Percentiles rank a stretch among this genome's conserved stretches.
phyloP scores from a whole-genome alignment of 768 basidiomycete genomes.

The Phaffia tasmanica region DNA sequence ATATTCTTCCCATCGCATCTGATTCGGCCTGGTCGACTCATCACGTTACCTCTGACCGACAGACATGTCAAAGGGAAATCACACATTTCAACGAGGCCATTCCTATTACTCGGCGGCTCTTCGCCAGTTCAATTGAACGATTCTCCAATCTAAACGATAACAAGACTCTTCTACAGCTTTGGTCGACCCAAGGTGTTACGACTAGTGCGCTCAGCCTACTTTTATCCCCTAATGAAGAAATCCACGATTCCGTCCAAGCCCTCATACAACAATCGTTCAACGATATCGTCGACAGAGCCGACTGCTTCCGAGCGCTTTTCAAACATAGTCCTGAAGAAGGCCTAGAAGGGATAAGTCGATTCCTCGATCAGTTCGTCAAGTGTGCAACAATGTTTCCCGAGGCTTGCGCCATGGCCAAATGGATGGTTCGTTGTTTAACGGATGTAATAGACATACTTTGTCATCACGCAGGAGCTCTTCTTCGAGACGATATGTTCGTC shows the following conservation, averaged over 20 bases:
- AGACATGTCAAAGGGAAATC: conserved; percentile 9
- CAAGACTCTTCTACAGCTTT: conserved; percentile 46
- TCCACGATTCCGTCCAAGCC: conserved; percentile 64
- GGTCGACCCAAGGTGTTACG: conserved; percentile 50
- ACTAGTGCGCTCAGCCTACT: conserved; percentile 56
- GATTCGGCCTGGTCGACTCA: conserved; percentile 39
- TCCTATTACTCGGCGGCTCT: conserved; percentile 49
- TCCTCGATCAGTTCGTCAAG: conserved; percentile 54
- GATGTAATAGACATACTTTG: conserved; percentile 86
- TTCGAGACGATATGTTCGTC: conserved; percentile 24
- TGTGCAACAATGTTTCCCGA: conserved; percentile 54
- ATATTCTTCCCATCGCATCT: conserved; percentile 44
- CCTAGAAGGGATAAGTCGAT: conserved; percentile 59
- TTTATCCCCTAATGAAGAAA: conserved; percentile 65
- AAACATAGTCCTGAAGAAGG: conserved; percentile 54
- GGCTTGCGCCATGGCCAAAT: conserved; percentile 76
- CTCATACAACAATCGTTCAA: conserved; percentile 78
- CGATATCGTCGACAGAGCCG: conserved; percentile 66
- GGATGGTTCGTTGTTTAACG: conserved; percentile 80
- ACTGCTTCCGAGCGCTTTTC: conserved; percentile 73
- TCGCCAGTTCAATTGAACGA: conserved; percentile 52
- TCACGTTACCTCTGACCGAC: conserved; percentile 31
- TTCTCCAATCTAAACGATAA: conserved; percentile 54
- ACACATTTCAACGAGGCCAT: conserved; percentile 52
- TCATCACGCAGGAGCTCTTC: conserved; percentile 42